These are phyloP conservation scores for Tolypocladium pustulatum DNA, from an alignment of 2,329 filamentous ascomycete genomes.

Conservation along the genomic window DNA sequence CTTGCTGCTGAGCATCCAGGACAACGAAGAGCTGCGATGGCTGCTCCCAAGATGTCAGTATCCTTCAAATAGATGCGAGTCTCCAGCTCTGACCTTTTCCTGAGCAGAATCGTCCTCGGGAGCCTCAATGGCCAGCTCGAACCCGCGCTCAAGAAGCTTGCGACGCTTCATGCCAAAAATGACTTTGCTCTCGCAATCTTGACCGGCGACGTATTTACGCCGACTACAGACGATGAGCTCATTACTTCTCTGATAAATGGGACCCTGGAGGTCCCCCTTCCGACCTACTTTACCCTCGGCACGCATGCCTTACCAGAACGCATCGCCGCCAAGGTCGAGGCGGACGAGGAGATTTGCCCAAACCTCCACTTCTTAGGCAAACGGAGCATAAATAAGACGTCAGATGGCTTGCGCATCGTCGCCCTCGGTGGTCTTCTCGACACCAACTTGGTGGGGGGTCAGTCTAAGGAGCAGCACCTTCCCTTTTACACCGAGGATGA, in stretches of 20 bases:
- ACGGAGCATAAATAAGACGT: conserved; percentile 77
- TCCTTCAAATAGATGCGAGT: background rate
- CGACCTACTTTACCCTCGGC: conserved; percentile 86
- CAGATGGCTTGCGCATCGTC: conserved; percentile 82
- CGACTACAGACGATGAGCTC: conserved; percentile 44
- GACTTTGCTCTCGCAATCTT: conserved; percentile 78
- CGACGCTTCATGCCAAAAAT: conserved; percentile 75
- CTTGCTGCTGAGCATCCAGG: background rate
- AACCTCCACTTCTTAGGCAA: conserved; percentile 88
- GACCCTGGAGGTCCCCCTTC: conserved; percentile 62
- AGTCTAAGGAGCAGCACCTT: conserved; percentile 62
- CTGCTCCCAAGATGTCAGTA: conserved; percentile 37
- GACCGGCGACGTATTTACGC: conserved; percentile 70
- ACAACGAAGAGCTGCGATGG: conserved; percentile 22
- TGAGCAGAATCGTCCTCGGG: conserved; percentile 64
- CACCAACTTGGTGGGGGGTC: conserved; percentile 45
- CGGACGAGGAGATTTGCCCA: conserved; percentile 67
- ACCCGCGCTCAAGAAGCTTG: conserved; percentile 68
- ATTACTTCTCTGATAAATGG: conserved; percentile 60
- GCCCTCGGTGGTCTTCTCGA: conserved; percentile 68
- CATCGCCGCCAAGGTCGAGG: conserved; percentile 64
- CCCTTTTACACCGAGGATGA: conserved; percentile 71
- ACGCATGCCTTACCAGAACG: conserved; percentile 57
- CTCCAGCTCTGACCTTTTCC: background rate
- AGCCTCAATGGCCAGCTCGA: conserved; percentile 70